phyloP scores from a whole-genome alignment of 2,329 filamentous ascomycete genomes.

The Talaromyces sp. region DNA sequence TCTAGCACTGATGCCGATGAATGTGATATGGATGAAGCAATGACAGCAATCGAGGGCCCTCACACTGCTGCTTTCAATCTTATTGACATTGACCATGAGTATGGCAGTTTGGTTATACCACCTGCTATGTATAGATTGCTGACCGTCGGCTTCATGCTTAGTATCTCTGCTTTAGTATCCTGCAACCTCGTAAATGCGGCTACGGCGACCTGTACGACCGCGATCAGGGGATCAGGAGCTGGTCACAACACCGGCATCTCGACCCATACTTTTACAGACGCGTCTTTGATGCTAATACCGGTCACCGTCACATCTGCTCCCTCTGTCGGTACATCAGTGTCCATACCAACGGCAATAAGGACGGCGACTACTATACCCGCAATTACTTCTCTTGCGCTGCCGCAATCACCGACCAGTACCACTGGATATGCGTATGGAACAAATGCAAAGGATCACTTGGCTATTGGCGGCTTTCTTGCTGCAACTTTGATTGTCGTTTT shows the following conservation, averaged over 20 bases:
- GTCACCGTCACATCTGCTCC: constrained; percentile 4
- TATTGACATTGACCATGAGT: constrained; percentile 1
- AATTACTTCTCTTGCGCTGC: not conserved
- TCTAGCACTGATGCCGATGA: not conserved
- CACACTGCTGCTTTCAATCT: not conserved
- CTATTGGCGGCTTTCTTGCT: not conserved
- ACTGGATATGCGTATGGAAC: not conserved
- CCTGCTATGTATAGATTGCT: not conserved
- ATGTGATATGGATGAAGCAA: not conserved
- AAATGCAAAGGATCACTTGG: not conserved
- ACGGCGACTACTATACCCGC: not conserved
- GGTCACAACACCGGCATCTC: not conserved
- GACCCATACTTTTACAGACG: not conserved
- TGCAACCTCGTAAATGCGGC: not conserved
- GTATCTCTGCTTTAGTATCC: constrained; percentile 6
- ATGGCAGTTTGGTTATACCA: not conserved
- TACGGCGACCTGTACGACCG: constrained; percentile 6
- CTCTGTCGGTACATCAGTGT: not conserved
- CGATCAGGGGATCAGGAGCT: constrained; percentile 6
- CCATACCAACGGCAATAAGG: not conserved
- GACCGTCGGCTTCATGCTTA: not conserved
- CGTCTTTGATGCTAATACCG: not conserved
- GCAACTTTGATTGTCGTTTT: not conserved
- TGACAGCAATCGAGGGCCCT: constrained; percentile 11
- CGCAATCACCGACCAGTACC: not conserved